Base-by-base conservation (phyloP, 2,329 filamentous ascomycete genomes). In the Colletotrichum cuscutae region DNA sequence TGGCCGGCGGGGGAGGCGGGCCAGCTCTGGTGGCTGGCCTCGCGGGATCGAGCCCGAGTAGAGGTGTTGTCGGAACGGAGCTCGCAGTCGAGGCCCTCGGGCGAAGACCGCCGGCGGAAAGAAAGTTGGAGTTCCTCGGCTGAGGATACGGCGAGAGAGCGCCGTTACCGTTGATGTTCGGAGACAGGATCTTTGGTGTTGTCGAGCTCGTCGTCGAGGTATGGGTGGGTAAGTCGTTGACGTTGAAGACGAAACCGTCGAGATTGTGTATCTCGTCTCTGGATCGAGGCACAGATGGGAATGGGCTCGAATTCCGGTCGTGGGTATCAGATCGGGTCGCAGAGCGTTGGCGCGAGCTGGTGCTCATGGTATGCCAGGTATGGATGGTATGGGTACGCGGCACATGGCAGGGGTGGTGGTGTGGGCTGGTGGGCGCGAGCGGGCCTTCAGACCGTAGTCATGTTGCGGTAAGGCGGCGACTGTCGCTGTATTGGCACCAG, bases 1-100 rank as follows among this genome's bases (percentile, higher is more conserved):
- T 91, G 81, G 74, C 81, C 78, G 78, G 77, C 75, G 79, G 70
- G 53, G 72, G 68, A 59, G 37, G 68, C 52, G 72, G 72, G 28
- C 68, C 74, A 61, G 60, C 72, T 69, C 74, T 62, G 53, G 72
- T 74, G 59, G 68, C 74, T 65, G 68, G 72, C 58, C 72, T 68
- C 59, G 49, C 64, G 35, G 63, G 32, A 53, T 71, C 72, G 67
- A 58, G 60, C 26, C 49, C 52, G 57, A 74, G 68, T 19, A 58
- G 30, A 28, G 68, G 68, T 52, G 73, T 69, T 54, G 72, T 60
- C 52, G 74, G 62, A 13, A 68, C 52, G 26, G 58, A 71, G 57
- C 72, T 74, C 53, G 74, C 72, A 22, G 74, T 74, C n/a, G 69
- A 65, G 42, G 74, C 74, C 58, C 74, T 61, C 37, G 74, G 72